Percentiles rank a stretch among this genome's conserved stretches.
These are phyloP conservation scores for Wolfiporia cocos DNA, from an alignment of 1,284 basidiomycete species.

Conservation along the genomic window DNA sequence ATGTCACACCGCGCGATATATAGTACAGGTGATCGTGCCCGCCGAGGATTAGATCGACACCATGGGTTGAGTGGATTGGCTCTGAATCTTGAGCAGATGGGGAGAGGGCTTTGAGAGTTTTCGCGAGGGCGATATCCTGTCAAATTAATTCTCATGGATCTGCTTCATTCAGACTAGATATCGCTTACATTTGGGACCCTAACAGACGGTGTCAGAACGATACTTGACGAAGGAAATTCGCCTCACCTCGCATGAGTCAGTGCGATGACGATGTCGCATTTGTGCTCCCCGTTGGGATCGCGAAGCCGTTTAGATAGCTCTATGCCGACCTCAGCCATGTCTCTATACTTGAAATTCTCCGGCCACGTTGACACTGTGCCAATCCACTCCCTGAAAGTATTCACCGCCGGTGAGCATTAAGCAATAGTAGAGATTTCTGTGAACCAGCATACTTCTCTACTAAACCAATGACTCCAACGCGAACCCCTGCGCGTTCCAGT, in stretches of 20 bases:
- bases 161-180: too few species aligned
- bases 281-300: constrained; percentile 61
- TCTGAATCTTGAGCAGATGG: constrained; percentile 43
- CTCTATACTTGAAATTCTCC: constrained; percentile 58
- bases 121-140: constrained; percentile 65
- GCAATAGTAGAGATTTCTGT: too few species aligned
- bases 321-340: constrained; percentile 61
- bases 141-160: too few species aligned
- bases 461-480: constrained; percentile 76
- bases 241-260: constrained; percentile 69
- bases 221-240: neutral
- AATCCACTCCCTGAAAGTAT: constrained; percentile 68
- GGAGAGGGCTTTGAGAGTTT: constrained; percentile 54
- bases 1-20: constrained; percentile 67
- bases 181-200: constrained; percentile 25
- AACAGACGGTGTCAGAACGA: neutral
- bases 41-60: constrained; percentile 82
- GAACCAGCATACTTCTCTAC: constrained; percentile 62
- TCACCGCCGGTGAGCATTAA: too few species aligned
- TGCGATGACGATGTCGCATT: constrained; percentile 77
- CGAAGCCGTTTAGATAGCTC: constrained; percentile 68
- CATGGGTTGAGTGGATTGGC: constrained; percentile 53
- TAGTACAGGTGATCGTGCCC: constrained; percentile 91
- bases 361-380: constrained; percentile 83
- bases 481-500: constrained; percentile 60